phyloP scores from a whole-genome alignment of 139 green algal genomes.

The Chlamydomonas schloesseri region DNA sequence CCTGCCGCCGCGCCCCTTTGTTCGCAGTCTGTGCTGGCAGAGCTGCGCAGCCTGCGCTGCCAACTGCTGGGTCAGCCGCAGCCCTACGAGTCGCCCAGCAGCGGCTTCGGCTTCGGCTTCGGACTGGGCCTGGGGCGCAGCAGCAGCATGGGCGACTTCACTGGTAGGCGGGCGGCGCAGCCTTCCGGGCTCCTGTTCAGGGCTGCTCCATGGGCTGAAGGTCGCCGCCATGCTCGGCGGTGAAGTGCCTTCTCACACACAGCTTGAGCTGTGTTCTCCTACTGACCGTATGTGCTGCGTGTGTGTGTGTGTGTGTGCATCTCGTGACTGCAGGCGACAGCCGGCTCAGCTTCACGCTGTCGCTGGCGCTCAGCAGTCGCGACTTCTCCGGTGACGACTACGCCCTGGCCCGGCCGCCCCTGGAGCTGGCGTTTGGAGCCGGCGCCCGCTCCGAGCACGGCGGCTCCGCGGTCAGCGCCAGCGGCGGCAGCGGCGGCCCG shows the following conservation, averaged over 20 bases:
- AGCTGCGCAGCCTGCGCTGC: constrained; percentile 10
- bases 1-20: background rate
- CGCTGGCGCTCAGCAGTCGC: background rate
- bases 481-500: background rate
- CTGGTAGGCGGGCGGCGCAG: too few relatives aligned
- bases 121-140: background rate
- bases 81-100: background rate
- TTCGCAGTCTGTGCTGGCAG: background rate
- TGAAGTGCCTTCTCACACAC: too few relatives aligned
- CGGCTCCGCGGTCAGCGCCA: background rate
- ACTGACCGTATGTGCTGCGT: too few relatives aligned
- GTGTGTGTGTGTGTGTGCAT: too few relatives aligned
- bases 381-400: background rate
- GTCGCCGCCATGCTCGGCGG: too few relatives aligned
- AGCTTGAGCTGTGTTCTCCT: too few relatives aligned
- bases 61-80: background rate
- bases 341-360: constrained; percentile 16
- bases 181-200: too few relatives aligned
- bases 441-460: background rate
- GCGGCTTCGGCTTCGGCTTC: background rate
- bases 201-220: too few relatives aligned
- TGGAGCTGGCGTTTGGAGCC: constrained; percentile 26
- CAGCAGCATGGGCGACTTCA: constrained; percentile 21
- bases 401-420: constrained; percentile 7
- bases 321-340: background rate